Conservation (phyloP, 1,284 basidiomycete species). For the Retiboletus flavoniger region DNA sequence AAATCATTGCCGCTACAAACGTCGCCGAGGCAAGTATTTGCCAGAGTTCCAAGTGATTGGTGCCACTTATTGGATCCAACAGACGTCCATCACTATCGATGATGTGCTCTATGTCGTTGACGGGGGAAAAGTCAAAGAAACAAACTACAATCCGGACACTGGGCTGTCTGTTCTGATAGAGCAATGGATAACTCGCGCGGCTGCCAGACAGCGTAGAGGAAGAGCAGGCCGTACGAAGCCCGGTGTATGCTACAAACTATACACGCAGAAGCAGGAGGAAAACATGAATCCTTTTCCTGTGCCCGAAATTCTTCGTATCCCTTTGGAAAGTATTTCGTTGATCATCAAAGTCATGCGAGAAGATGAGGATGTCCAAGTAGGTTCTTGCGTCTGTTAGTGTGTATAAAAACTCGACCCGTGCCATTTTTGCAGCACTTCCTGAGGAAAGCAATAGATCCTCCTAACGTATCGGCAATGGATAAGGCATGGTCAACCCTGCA, state of each 20-base stretch:
- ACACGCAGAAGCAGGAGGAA: constrained; percentile 72
- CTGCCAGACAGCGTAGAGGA: constrained; percentile 82
- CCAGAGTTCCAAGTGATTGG: background rate
- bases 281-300: constrained; percentile 73
- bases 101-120: constrained; percentile 88
- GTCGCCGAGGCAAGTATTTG: constrained; percentile 66
- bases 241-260: constrained; percentile 84
- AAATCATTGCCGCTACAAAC: constrained; percentile 89
- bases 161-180: constrained; percentile 80
- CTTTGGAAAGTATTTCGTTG: constrained; percentile 81
- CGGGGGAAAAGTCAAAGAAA: constrained; percentile 88
- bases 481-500: constrained; percentile 74
- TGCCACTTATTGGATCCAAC: constrained; percentile 15
- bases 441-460: constrained; percentile 80
- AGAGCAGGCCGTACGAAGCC: constrained; percentile 88
- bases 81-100: constrained; percentile 95
- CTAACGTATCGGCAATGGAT: constrained; percentile 74
- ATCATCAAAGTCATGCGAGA: constrained; percentile 83
- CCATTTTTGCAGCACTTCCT: constrained; percentile 47
- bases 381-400: constrained; percentile 1
- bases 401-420: background rate
- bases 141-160: constrained; percentile 74
- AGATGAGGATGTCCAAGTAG: constrained; percentile 76
- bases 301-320: constrained; percentile 89
- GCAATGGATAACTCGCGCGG: constrained; percentile 78